phyloP scores from a whole-genome alignment of 805 yeast species.

The Clavispora santaluciae region DNA sequence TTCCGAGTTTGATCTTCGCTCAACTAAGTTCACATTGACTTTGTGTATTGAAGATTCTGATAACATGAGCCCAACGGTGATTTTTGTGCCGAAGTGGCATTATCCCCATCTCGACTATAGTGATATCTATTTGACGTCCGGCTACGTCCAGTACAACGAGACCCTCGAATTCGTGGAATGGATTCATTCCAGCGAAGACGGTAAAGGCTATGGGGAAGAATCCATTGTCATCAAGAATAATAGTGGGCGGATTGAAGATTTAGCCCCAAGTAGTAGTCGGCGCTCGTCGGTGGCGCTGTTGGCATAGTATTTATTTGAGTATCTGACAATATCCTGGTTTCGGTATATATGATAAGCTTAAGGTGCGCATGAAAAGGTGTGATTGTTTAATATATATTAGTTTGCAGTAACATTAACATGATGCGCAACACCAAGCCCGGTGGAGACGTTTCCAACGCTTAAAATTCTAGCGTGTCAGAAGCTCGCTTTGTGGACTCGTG shows the following conservation, averaged over 20 bases:
- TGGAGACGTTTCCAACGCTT: background rate
- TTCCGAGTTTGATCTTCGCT: conserved; percentile 56
- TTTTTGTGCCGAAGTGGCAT: conserved; percentile 72
- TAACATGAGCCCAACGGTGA: conserved; percentile 43
- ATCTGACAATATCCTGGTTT: too few species aligned
- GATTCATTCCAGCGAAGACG: conserved; percentile 46
- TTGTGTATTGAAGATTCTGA: conserved; percentile 24
- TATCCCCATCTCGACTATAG: conserved; percentile 46
- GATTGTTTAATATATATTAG: too few species aligned
- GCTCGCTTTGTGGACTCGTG: conserved; percentile 24
- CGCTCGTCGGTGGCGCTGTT: background rate
- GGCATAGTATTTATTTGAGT: background rate
- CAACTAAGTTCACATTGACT: conserved; percentile 43
- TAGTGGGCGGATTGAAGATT: conserved; percentile 31
- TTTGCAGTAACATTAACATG: too few species aligned
- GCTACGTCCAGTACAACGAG: conserved; percentile 50
- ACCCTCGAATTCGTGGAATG: conserved; percentile 59
- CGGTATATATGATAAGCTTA: too few species aligned
- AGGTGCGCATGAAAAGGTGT: too few species aligned
- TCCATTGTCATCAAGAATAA: conserved; percentile 34
- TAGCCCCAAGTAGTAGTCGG: background rate
- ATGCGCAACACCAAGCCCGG: too few species aligned
- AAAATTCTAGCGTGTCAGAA: conserved; percentile 29
- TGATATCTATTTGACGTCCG: conserved; percentile 50
- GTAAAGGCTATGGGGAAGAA: conserved; percentile 14